These are phyloP conservation scores for Pichia paraexigua DNA, from an alignment of 805 yeast species.

Conservation along the genomic window DNA sequence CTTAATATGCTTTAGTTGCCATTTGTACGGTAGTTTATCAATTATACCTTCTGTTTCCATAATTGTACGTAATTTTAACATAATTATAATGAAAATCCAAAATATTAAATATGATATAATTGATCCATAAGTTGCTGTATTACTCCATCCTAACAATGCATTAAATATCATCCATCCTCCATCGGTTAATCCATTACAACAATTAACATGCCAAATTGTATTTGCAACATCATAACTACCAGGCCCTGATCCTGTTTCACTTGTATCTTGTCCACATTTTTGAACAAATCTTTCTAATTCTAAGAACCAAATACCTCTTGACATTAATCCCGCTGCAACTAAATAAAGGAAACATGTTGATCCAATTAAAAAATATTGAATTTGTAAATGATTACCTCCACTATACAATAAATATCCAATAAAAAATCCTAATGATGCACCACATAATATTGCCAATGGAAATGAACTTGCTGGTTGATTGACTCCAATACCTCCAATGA, in stretches of 20 bases:
- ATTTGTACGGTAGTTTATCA: constrained; percentile 52
- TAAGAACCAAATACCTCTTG: constrained; percentile 85
- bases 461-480: constrained; percentile 59
- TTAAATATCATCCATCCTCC: constrained; percentile 89
- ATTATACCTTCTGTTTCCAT: constrained; percentile 54
- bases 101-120: constrained; percentile 63
- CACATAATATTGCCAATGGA: constrained; percentile 55
- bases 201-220: constrained; percentile 90
- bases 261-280: constrained; percentile 75
- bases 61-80: constrained; percentile 33
- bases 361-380: constrained; percentile 63
- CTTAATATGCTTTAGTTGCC: constrained; percentile 50
- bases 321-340: constrained; percentile 80
- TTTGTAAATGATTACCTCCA: constrained; percentile 71
- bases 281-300: constrained; percentile 73
- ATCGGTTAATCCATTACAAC: constrained; percentile 89
- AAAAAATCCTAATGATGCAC: constrained; percentile 47
- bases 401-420: constrained; percentile 64
- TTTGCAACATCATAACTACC: constrained; percentile 78
- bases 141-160: constrained; percentile 90
- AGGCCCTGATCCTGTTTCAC: constrained; percentile 88
- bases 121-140: constrained; percentile 86
- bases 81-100: constrained; percentile 50
- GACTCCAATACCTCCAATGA: constrained; percentile 82
- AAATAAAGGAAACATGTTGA: constrained; percentile 77